phyloP scores from a whole-genome alignment of 2,329 filamentous ascomycete species.

The Alternaria postmessia region DNA sequence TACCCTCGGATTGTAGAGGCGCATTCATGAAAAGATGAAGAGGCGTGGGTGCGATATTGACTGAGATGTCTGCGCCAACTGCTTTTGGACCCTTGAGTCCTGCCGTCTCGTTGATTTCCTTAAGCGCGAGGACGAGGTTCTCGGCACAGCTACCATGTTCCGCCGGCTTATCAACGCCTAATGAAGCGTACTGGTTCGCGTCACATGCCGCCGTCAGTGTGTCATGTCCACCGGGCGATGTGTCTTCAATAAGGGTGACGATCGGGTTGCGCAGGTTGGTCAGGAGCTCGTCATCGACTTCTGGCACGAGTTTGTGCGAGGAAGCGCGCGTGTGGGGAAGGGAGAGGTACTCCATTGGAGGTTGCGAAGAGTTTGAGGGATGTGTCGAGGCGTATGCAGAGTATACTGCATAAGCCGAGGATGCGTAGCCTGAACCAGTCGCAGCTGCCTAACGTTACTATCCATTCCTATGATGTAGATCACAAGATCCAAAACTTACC shows the following conservation, averaged over 20 bases:
- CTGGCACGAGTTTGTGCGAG: slow-evolving; percentile 53
- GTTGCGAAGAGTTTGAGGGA: slow-evolving; percentile 42
- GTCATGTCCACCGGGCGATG: slow-evolving; percentile 55
- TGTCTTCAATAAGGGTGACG: slow-evolving; percentile 57
- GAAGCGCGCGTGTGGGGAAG: slow-evolving; percentile 56
- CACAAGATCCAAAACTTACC: slow-evolving; percentile 36
- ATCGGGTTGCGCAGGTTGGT: slow-evolving; percentile 58
- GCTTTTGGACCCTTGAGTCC: slow-evolving; percentile 57
- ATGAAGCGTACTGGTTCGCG: slow-evolving; percentile 52
- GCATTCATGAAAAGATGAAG: slow-evolving; percentile 56
- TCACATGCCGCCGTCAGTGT: slow-evolving; percentile 59
- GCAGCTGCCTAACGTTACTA: slow-evolving; percentile 42
- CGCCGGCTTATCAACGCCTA: slow-evolving; percentile 55
- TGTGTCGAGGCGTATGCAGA: slow-evolving; percentile 53
- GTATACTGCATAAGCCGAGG: slow-evolving; percentile 59
- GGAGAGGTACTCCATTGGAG: slow-evolving; percentile 58
- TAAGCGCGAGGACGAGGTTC: slow-evolving; percentile 59
- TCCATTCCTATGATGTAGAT: not conserved
- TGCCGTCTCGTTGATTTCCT: slow-evolving; percentile 57
- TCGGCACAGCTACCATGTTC: slow-evolving; percentile 59
- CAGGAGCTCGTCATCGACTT: slow-evolving; percentile 53
- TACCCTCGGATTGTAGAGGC: slow-evolving; percentile 29
- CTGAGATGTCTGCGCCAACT: slow-evolving; percentile 58
- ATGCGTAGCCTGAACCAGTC: slow-evolving; percentile 58
- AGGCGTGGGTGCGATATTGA: slow-evolving; percentile 58